A percentile compares a stretch with the other conserved stretches of the same genome.
phyloP scores from a whole-genome alignment of 139 green algal genomes.

The Monoraphidium neglectum region DNA sequence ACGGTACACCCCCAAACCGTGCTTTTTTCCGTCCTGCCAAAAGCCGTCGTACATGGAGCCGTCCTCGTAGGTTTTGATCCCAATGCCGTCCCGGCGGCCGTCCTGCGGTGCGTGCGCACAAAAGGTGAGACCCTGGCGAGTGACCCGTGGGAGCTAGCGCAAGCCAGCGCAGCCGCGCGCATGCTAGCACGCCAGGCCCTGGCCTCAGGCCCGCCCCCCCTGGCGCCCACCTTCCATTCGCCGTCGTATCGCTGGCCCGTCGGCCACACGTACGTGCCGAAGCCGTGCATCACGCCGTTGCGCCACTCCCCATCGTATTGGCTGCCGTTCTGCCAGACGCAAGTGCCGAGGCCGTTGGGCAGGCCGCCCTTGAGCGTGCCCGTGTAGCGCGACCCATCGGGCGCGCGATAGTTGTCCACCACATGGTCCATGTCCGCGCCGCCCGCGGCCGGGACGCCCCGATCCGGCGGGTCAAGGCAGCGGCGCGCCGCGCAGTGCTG shows the following conservation, averaged over 20 bases:
- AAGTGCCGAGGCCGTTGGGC: constrained; percentile 55
- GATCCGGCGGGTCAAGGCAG: not conserved
- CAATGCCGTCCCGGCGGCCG: constrained; percentile 75
- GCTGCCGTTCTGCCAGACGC: constrained; percentile 73
- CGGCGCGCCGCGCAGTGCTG: too few species aligned
- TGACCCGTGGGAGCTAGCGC: too few species aligned
- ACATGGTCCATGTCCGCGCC: constrained; percentile 17
- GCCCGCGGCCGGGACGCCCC: not conserved
- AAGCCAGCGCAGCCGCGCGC: too few species aligned
- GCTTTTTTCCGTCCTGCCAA: constrained; percentile 81
- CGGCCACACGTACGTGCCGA: constrained; percentile 90
- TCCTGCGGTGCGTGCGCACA: constrained; percentile 34
- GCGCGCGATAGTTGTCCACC: constrained; percentile 41
- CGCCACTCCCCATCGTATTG: constrained; percentile 92
- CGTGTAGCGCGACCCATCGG: constrained; percentile 49
- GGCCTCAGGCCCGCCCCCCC: too few species aligned
- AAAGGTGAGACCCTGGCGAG: not conserved
- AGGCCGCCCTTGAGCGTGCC: constrained; percentile 48
- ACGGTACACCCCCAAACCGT: constrained; percentile 79
- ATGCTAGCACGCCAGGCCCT: too few species aligned
- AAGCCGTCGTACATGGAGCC: constrained; percentile 85
- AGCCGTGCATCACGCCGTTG: constrained; percentile 84
- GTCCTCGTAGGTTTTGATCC: constrained; percentile 86
- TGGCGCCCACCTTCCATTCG: constrained; percentile 74
- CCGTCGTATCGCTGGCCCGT: constrained; percentile 88